These are phyloP conservation scores for Magnaporthales sp. DNA, from an alignment of 2,329 filamentous ascomycete species.

Conservation along the genomic window DNA sequence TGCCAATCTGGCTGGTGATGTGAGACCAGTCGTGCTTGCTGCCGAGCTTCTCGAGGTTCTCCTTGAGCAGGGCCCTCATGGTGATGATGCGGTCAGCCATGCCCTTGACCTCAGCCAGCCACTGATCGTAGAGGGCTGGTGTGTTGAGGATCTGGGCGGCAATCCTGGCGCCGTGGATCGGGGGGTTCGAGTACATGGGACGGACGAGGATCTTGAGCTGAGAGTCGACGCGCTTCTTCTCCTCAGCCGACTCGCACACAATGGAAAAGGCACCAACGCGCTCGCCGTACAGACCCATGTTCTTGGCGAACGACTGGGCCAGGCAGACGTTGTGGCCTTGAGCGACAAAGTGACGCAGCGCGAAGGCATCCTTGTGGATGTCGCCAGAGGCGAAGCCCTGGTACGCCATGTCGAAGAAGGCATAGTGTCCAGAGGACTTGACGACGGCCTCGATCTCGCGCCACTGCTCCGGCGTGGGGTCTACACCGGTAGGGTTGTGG, in stretches of 20 bases:
- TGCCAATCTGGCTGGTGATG: slow-evolving; percentile 98
- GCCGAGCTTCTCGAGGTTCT: slow-evolving; percentile 89
- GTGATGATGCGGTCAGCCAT: slow-evolving; percentile 99
- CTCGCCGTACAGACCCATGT: slow-evolving; percentile 99
- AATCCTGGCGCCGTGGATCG: slow-evolving; percentile 90
- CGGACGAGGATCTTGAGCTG: slow-evolving; percentile 98
- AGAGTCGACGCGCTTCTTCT: slow-evolving; percentile 93
- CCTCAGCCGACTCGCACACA: slow-evolving; percentile 72
- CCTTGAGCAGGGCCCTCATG: slow-evolving; percentile 91
- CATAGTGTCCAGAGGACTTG: neutral
- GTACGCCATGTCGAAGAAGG: slow-evolving; percentile 7
- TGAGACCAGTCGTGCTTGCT: slow-evolving; percentile 98
- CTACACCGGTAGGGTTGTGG: slow-evolving; percentile 7
- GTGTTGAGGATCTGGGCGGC: slow-evolving; percentile 88
- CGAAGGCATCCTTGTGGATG: slow-evolving; percentile 46
- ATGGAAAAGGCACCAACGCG: slow-evolving; percentile 95
- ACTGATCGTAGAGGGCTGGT: slow-evolving; percentile 78
- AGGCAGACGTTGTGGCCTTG: slow-evolving; percentile 84
- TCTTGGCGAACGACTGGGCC: slow-evolving; percentile 96
- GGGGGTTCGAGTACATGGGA: slow-evolving; percentile 96
- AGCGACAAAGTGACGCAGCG: slow-evolving; percentile 85
- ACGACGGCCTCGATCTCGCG: slow-evolving; percentile 1
- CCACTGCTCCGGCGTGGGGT: slow-evolving; percentile 7
- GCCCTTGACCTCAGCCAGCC: slow-evolving; percentile 92
- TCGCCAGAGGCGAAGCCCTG: slow-evolving; percentile 6